Conservation (phyloP, 83 land plant species). For the Picea abies region DNA sequence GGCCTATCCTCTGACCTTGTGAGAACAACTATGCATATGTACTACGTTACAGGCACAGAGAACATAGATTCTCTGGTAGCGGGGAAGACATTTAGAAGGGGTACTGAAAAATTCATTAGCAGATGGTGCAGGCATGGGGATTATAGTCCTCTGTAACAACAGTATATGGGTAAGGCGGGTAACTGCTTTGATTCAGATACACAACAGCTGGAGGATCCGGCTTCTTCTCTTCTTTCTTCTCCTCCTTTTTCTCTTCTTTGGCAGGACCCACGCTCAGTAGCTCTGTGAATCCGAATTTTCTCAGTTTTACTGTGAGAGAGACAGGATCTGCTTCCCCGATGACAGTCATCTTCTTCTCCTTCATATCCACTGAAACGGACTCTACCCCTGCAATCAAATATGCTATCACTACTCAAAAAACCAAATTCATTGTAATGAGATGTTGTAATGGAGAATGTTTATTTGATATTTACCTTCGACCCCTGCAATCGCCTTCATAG, state of each 20-base stretch:
- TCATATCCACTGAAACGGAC: slow-evolving; percentile 45
- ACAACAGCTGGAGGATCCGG: no score
- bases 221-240: slow-evolving; percentile 16
- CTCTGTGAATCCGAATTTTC: slow-evolving; percentile 45
- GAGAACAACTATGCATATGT: no score
- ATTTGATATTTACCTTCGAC: not conserved
- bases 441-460: not conserved
- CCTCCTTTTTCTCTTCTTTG: slow-evolving; percentile 52
- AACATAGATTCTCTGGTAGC: no score
- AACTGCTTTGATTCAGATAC: not conserved
- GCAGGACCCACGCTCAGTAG: slow-evolving; percentile 50
- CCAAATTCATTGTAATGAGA: not conserved
- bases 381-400: slow-evolving; percentile 41
- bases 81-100: no score
- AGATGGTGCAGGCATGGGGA: no score
- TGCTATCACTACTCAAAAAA: not conserved
- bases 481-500: not conserved
- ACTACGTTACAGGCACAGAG: no score
- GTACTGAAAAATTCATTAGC: no score
- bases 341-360: slow-evolving; percentile 47
- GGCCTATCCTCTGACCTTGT: no score
- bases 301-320: slow-evolving; percentile 38
- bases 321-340: slow-evolving; percentile 32
- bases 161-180: no score
- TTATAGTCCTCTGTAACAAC: no score